phyloP scores from a whole-genome alignment of 139 green algal species.

The Picochlorum costavermella region DNA sequence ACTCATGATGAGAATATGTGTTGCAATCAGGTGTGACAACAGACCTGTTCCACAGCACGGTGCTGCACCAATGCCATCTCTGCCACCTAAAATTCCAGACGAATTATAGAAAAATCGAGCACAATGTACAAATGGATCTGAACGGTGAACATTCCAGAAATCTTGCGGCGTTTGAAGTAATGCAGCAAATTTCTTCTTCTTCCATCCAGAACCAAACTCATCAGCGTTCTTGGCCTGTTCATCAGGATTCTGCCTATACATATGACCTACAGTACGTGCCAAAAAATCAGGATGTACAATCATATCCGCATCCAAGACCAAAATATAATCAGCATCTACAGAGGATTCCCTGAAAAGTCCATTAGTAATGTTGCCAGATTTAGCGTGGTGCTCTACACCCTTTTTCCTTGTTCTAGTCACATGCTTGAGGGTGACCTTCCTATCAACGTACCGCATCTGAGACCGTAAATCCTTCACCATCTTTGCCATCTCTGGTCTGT shows the following conservation, averaged over 20 bases:
- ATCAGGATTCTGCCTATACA: conserved; percentile 4
- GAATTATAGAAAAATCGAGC: conserved; percentile 14
- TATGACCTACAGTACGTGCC: conserved; percentile 13
- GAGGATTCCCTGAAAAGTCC: conserved; percentile 12
- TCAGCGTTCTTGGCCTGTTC: no score
- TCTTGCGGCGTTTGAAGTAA: conserved; percentile 24
- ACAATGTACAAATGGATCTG: conserved; percentile 18
- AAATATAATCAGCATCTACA: conserved; percentile 4
- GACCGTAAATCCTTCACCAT: conserved; percentile 9
- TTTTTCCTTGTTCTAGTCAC: conserved; percentile 6
- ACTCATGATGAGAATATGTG: no score
- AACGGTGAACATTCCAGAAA: conserved; percentile 21
- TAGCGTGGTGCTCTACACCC: conserved; percentile 21
- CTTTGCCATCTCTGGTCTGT: conserved; percentile 6
- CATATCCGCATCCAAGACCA: conserved; percentile 28
- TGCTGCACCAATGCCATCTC: no score
- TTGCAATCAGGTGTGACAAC: no score
- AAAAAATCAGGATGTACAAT: conserved; percentile 17
- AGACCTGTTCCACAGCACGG: no score
- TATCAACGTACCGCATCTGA: conserved; percentile 1
- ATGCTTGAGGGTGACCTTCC: conserved; percentile 10
- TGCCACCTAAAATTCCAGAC: no score
- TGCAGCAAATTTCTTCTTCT: conserved; percentile 12
- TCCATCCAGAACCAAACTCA: neutral
- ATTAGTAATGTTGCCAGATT: conserved; percentile 29